Percentiles rank a stretch among this genome's conserved stretches.
These are phyloP conservation scores for Fonsecaea nubica DNA, from an alignment of 2,329 filamentous ascomycete genomes.

Conservation along the genomic window DNA sequence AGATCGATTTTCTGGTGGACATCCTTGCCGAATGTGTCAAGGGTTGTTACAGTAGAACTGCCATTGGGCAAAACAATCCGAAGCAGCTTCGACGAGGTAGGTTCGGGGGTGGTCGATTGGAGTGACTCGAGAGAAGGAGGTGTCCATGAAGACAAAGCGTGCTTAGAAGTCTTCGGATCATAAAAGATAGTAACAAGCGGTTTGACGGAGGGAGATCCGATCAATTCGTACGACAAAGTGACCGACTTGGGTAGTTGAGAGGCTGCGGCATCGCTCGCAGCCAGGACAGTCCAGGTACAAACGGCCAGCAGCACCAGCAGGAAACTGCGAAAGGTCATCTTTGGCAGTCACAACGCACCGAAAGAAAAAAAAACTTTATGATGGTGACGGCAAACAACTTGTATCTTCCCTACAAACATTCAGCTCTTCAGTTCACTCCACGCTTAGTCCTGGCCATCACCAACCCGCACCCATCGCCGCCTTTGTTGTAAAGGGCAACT, in stretches of 20 bases:
- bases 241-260: conserved; percentile 35
- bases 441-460: conserved; percentile 9
- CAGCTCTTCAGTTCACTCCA: not conserved
- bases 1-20: conserved; percentile 48
- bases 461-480: not conserved
- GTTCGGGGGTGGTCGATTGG: conserved; percentile 45
- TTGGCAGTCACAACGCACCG: not conserved
- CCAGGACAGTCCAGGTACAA: conserved; percentile 16
- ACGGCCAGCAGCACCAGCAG: conserved; percentile 24
- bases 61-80: conserved; percentile 45
- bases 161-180: conserved; percentile 47
- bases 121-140: conserved; percentile 42
- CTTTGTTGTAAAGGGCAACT: conserved; percentile 26
- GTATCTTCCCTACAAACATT: not conserved
- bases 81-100: conserved; percentile 61
- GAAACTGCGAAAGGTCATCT: conserved; percentile 24
- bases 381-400: not conserved
- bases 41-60: conserved; percentile 49
- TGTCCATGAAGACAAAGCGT: conserved; percentile 49
- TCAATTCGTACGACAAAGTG: conserved; percentile 39
- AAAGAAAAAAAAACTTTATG: not conserved
- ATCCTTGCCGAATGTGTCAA: conserved; percentile 43
- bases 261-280: conserved; percentile 24
- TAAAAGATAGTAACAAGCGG: conserved; percentile 51
- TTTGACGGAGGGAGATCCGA: conserved; percentile 35